A percentile compares a stretch with the other conserved stretches of the same genome.
Evolutionary conservation across 2,329 filamentous ascomycete genomes (phyloP).

Genomic region (Penicillium palitans): DNA sequence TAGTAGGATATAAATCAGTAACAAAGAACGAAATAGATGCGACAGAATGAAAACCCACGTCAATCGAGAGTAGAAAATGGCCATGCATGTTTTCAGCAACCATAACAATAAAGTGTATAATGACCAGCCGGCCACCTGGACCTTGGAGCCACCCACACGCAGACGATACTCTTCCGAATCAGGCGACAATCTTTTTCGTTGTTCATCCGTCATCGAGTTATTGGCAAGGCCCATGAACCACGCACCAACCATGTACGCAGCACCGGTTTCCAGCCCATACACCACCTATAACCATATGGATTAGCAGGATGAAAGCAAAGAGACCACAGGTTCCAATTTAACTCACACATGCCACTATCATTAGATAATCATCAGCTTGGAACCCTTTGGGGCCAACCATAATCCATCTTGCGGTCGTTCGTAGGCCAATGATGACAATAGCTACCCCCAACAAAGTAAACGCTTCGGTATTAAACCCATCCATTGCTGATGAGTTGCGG

Average conservation of each 20-base stretch:
- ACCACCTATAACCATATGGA: conserved; percentile 42
- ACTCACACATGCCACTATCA: conserved; percentile 56
- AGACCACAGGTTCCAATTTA: neutral
- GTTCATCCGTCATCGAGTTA: conserved; percentile 56
- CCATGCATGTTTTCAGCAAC: conserved; percentile 57
- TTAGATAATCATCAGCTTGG: conserved; percentile 60
- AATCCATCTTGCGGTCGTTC: conserved; percentile 52
- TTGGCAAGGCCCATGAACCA: conserved; percentile 56
- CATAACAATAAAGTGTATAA: conserved; percentile 55
- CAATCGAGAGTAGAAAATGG: conserved; percentile 58
- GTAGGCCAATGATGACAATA: conserved; percentile 51
- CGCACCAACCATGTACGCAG: conserved; percentile 53
- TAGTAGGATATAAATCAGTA: conserved; percentile 8
- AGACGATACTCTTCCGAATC: conserved; percentile 49
- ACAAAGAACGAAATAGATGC: neutral
- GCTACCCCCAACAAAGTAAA: conserved; percentile 55
- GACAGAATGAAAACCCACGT: conserved; percentile 38
- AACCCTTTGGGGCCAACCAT: conserved; percentile 53
- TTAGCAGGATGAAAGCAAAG: neutral
- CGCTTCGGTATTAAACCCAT: conserved; percentile 47
- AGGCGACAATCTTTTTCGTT: conserved; percentile 49
- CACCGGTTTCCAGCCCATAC: conserved; percentile 53
- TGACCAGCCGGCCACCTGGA: conserved; percentile 56
- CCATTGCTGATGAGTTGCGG: conserved; percentile 10
- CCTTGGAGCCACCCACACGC: conserved; percentile 56